phyloP scores from a whole-genome alignment of 768 basidiomycete genomes.

The Rhodosporidiobolus odoratus region DNA sequence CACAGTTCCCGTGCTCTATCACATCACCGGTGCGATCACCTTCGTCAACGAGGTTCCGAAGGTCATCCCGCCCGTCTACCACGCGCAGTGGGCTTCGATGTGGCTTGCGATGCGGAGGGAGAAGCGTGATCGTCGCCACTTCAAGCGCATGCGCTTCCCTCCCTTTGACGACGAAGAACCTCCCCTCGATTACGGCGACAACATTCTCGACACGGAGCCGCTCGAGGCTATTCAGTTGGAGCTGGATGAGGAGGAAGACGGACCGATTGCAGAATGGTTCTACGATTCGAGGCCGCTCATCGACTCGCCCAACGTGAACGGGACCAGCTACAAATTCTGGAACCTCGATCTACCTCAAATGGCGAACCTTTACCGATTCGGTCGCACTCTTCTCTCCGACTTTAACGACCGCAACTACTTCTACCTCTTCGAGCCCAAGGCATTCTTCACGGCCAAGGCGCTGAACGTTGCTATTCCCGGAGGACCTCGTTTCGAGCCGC shows the following conservation, averaged over 20 bases:
- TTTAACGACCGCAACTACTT: constrained; percentile 82
- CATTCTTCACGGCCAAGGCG: constrained; percentile 97
- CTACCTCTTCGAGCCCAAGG: constrained; percentile 94
- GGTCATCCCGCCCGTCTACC: constrained; percentile 94
- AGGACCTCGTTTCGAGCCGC: constrained; percentile 95
- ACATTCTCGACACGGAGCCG: constrained; percentile 94
- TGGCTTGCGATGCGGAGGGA: constrained; percentile 99
- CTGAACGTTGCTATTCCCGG: constrained; percentile 95
- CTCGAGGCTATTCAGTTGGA: constrained; percentile 97
- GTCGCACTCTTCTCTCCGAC: constrained; percentile 87
- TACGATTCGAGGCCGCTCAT: constrained; percentile 93
- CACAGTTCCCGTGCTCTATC: constrained; percentile 97
- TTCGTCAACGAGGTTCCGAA: constrained; percentile 98
- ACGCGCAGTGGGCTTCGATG: constrained; percentile 99
- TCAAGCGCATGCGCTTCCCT: constrained; percentile 99
- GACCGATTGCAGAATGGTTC: constrained; percentile 92
- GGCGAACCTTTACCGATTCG: constrained; percentile 93
- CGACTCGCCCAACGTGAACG: constrained; percentile 81
- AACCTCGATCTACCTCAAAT: constrained; percentile 85
- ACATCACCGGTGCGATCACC: constrained; percentile 98
- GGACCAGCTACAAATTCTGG: constrained; percentile 88
- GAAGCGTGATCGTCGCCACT: constrained; percentile 95
- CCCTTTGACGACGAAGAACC: constrained; percentile 99
- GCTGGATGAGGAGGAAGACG: constrained; percentile 83
- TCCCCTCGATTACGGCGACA: constrained; percentile 97